These are phyloP conservation scores for Malus hybrid DNA, from an alignment of 331 rosid genomes.

Conservation along the genomic window DNA sequence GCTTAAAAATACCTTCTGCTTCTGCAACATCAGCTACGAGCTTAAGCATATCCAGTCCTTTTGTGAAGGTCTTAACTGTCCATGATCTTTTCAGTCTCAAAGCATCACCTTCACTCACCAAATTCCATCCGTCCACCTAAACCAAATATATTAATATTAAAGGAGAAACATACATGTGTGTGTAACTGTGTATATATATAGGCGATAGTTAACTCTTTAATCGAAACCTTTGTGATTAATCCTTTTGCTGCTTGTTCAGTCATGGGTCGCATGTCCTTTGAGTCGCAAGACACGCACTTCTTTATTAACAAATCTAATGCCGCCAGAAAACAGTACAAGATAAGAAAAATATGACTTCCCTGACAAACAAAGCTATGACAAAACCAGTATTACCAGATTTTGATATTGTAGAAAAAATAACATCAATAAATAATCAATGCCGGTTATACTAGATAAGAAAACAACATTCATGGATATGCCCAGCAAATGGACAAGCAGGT, in stretches of 20 bases:
- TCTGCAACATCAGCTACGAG: slow-evolving; percentile 75
- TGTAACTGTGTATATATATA: too few species aligned
- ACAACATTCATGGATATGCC: not conserved
- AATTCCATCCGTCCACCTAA: slow-evolving; percentile 66
- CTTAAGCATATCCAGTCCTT: slow-evolving; percentile 73
- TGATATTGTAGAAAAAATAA: not conserved
- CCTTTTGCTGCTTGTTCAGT: slow-evolving; percentile 47
- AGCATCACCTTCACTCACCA: slow-evolving; percentile 50
- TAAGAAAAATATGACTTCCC: not conserved
- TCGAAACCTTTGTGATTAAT: slow-evolving; percentile 51
- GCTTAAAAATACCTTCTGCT: slow-evolving; percentile 47
- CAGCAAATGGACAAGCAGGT: not conserved
- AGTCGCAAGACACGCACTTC: slow-evolving; percentile 67
- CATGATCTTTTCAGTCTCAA: slow-evolving; percentile 57
- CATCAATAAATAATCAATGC: not conserved
- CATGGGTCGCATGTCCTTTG: slow-evolving; percentile 70
- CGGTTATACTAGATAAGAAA: not conserved
- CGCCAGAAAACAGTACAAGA: not conserved
- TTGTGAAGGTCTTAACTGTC: slow-evolving; percentile 73
- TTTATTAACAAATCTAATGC: slow-evolving; percentile 47
- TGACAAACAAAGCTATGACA: not conserved
- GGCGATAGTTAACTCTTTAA: not conserved
- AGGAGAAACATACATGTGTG: not conserved
- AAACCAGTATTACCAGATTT: not conserved
- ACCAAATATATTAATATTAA: not conserved